Base-by-base conservation (phyloP, 1,139 yeast genomes). In the Kodamaea alishanica region DNA sequence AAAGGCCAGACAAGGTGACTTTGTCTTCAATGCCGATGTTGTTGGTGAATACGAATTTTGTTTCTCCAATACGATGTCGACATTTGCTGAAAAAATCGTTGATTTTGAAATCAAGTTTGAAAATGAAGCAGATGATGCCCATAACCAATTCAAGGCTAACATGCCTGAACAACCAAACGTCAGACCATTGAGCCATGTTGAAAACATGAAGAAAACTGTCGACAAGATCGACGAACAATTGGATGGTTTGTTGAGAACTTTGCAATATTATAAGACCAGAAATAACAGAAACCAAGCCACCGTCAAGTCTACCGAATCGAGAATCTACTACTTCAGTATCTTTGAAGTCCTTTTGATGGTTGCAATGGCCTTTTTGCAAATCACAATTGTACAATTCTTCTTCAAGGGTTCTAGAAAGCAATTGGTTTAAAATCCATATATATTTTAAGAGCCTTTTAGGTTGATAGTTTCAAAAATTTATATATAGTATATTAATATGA, bases 1-100 rank as follows among this genome's bases (percentile, higher is more conserved):
- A 38, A 81, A 81, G 52, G 83, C 83, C 57, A 78, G 88, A 61
- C 95, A 87, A 58, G 96, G 95, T 2, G 96, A 90, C 54, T 86
- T 84, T 70, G 72, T 78, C 5, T 81, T 90, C 59, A 69, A 67
- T 25, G 96, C 92, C 22, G 79, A 77, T 33, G 51, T 59, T 32
- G 61, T 65, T 30, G 98, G 98, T 27, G 97, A 92, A 61, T 92
- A 90, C 67, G 88, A 86, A 60, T 84, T 92, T 61, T 92, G 98
- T 65, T 89, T 92, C 70, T 70, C 82, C 51, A 89, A 89, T 61
- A 86, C 81, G 44, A 83, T 84, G 88, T 82, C 95, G 6, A 83
- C 95, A 3, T 84, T 80, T 59, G 84, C 92, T 37, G 94, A 86
- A 55, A 90, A 90, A 65, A 81, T 84, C 43, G 84, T 92, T 52